Base-by-base conservation (phyloP, 108 stramenopile species). In the Cylindrotheca fusiformis region DNA sequence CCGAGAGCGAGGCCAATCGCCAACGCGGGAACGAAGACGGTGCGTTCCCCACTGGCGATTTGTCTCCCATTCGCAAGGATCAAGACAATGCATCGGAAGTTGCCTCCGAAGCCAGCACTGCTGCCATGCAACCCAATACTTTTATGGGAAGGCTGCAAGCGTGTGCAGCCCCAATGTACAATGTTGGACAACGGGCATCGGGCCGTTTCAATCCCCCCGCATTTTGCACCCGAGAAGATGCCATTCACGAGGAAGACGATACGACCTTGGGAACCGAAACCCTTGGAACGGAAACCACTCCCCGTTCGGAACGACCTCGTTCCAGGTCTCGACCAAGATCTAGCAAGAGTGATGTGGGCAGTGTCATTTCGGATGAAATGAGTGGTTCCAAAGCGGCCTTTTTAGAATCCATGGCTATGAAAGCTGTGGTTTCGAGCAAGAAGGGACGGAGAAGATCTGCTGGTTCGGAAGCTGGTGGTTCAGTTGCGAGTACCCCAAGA, bases 311-410 rank as follows among this genome's bases (percentile, higher is more conserved):
- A 17, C 32, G 21, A 32, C 8, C 24, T 24, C 22, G 55, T 32
- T 75, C 67, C 4, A 52, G 55, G n/a, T 62, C 60, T 10, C 57
- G 53, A 23, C 36, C 74, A 3, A 29, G 61, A 33, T 32, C 58
- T 31, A 24, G 32, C 21, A 46, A 60, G 68, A 55, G 48, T 21
- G 69, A 63, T 55, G 29, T 69, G 44, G 74, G 72, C 55, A 73
- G 72, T 44, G 68, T 78, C 29, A 73, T 75, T 17, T 80, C 81
- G 18, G 80, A 62, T n/a, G 80, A 71, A 28, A 54, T 46, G 18
- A 76, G 77, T 41, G 87, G 83, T 19, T 76, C 81, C 33, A 88
- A 86, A 50, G 81, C 84, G 1, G 82, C 83, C 5, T 91, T 79
- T 57, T 70, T 91, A 6, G 87, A 88, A 55, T 68, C 66, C 0